phyloP scores from a whole-genome alignment of 73 alveolate species.

The Symbiodinium natans region DNA sequence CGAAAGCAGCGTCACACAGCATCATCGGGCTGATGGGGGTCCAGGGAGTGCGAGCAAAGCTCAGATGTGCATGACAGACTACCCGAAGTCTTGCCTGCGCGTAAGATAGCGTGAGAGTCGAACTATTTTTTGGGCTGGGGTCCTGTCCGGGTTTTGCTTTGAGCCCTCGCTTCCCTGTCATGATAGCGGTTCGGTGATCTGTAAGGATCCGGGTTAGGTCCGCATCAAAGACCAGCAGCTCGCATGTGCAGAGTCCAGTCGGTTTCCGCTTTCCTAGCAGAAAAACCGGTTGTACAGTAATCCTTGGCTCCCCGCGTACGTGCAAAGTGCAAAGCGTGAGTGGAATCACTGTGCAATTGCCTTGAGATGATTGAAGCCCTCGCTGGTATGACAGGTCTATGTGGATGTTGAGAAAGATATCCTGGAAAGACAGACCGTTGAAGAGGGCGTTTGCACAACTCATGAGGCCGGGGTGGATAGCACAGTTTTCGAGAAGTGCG shows the following conservation, averaged over 20 bases:
- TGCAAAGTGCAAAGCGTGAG: too few relatives aligned
- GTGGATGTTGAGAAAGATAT: constrained; percentile 81
- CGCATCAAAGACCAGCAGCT: background rate
- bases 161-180: background rate
- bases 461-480: background rate
- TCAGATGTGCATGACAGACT: too few relatives aligned
- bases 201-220: background rate
- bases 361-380: too few relatives aligned
- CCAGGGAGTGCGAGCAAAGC: too few relatives aligned
- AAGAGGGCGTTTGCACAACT: background rate
- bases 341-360: too few relatives aligned
- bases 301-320: too few relatives aligned
- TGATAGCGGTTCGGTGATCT: background rate
- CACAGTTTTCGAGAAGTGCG: too few relatives aligned
- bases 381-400: constrained; percentile 70
- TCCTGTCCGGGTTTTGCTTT: background rate
- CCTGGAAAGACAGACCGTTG: constrained; percentile 39
- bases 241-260: constrained; percentile 3
- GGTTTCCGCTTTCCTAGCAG: background rate
- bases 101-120: too few relatives aligned
- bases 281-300: background rate
- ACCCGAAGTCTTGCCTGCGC: too few relatives aligned
- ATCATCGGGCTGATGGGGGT: too few relatives aligned
- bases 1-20: too few relatives aligned
- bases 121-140: background rate